A percentile compares a stretch with the other conserved stretches of the same genome.
Conservation (phyloP, 257 asterid genomes). For the Nyctanthes arbortristis region DNA sequence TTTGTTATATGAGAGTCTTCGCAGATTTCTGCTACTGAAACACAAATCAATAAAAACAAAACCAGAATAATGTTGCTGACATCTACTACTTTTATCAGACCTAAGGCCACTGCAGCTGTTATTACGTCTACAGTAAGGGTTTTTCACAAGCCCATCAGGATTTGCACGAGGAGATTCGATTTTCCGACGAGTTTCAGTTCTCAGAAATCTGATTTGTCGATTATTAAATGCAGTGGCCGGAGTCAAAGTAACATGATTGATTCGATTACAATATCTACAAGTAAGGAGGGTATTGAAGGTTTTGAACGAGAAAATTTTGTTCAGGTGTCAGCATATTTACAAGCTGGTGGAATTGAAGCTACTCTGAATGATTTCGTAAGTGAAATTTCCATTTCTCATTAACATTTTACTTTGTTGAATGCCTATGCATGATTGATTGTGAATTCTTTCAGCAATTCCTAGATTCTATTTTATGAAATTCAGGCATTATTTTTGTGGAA, state of each 20-base stretch:
- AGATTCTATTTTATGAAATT: too few species aligned
- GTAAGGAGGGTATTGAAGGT: slow-evolving; percentile 37
- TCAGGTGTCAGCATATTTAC: slow-evolving; percentile 30
- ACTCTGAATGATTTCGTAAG: slow-evolving; percentile 60
- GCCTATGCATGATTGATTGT: neutral
- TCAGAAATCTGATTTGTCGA: slow-evolving; percentile 31
- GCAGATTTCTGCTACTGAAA: slow-evolving; percentile 1
- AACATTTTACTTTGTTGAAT: neutral
- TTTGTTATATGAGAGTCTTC: slow-evolving; percentile 12
- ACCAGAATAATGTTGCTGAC: slow-evolving; percentile 30
- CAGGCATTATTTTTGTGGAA: too few species aligned
- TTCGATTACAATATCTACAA: slow-evolving; percentile 12
- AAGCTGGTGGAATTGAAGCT: slow-evolving; percentile 47
- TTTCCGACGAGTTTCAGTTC: slow-evolving; percentile 18
- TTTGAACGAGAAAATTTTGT: slow-evolving; percentile 56
- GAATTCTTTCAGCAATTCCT: too few species aligned
- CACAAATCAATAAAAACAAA: neutral
- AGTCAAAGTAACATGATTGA: slow-evolving; percentile 32
- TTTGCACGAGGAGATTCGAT: slow-evolving; percentile 26
- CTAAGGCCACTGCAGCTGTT: slow-evolving; percentile 19
- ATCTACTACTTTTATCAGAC: slow-evolving; percentile 26
- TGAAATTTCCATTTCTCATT: slow-evolving; percentile 7
- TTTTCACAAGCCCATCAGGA: slow-evolving; percentile 18
- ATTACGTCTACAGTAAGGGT: slow-evolving; percentile 15
- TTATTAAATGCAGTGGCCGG: neutral